Evolutionary conservation across 345 rosid genomes (phyloP), one percentile per base, ranked within the genome.

Genomic region (Citrus maxima): DNA sequence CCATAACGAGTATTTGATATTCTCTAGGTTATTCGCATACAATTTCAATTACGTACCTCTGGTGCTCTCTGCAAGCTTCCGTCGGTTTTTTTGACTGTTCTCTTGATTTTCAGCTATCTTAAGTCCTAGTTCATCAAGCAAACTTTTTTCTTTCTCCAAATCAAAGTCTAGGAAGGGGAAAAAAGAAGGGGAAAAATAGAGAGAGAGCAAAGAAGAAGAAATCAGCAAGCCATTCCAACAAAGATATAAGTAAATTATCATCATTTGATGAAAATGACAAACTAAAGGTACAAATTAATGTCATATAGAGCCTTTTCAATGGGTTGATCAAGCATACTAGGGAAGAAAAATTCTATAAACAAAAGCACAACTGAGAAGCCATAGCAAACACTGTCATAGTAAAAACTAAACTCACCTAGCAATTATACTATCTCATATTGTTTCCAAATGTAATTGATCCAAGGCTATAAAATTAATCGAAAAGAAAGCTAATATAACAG

Each of bases 31-130:
- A 51, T 35, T 49, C 7, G 54, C 54, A 55, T 46, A 64, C 22
- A 61, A 64, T 46, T 51, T 76, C 55, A 63, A 4, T 27, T 9
- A 25, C 49, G 7, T 87, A 96, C 99, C 98, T 88, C 97, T 89
- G 5, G 98, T 96, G 90, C 93, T 96, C 89, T 94, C 99, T 38
- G 98, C 99, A 83, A 96, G 99, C 82, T 94, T 96, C 59, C 99
- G 89, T 40, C 98, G 88, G 81, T 96, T 96, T 80, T 91, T 93
- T 81, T 89, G 97, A 81, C 99, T 94, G 84, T 91, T 93, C 81
- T 96, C 98, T 88, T 96, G 97, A 82, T 92, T 96, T 83, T 96
- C 99, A 82, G 95, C 99, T 78, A 96, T 94, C 77, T 88, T 89
- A 38, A 96, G 90, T 74, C 98, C 99, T 82, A 94, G 99, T 80